Base-by-base conservation (phyloP, 176 grass and related monocot species). In the Avena eriantha region DNA sequence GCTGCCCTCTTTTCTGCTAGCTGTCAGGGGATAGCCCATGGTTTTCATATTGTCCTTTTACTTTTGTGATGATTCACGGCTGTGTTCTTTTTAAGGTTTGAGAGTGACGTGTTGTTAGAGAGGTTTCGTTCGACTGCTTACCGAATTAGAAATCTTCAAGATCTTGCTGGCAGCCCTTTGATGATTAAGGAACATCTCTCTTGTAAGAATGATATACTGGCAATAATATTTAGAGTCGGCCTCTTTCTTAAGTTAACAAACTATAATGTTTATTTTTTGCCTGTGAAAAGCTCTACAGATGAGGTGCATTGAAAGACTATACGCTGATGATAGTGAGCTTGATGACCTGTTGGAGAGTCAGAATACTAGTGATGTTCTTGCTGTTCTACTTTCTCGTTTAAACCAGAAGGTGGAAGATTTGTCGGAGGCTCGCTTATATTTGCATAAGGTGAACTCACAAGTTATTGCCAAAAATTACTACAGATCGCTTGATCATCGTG, bases 261-360 rank as follows among this genome's bases (percentile, higher is more conserved):
- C 0, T 70, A 3, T 41, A 76, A 16, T 43, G 77, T 34, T 58
- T 50, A 7, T 47, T 78, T 65, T 46, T 70, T 4, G 47, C 33
- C 1, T 65, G 57, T 67, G 57, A 35, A 85, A 85, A 91, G 93
- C 87, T 64, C 50, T 80, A 90, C 50, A 90, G 67, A 82, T 39
- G 81, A 83, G 85, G 57, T 94, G 87, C 80, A 90, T 94, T 70
- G 74, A 86, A 92, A 72, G 68, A 17, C n/a, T 92, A 72, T 92
- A 94, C 29, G 69, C 83, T 26, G 69, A 73, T 56, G 79, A 85
- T 31, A 31, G 70, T 65, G 86, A 89, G 3, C 73, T 83, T 50
- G 73, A 92, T 80, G 8, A 35, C 73, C 33, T 94, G 33, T 74
- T 16, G 5, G 59, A 83, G 10, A 65, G 43, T 19, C 8, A 82